A percentile compares a stretch with the other conserved stretches of the same genome.
These are phyloP conservation scores for Torrubiella hemipterigena DNA, from an alignment of 2,329 filamentous ascomycete genomes.

Conservation along the genomic window DNA sequence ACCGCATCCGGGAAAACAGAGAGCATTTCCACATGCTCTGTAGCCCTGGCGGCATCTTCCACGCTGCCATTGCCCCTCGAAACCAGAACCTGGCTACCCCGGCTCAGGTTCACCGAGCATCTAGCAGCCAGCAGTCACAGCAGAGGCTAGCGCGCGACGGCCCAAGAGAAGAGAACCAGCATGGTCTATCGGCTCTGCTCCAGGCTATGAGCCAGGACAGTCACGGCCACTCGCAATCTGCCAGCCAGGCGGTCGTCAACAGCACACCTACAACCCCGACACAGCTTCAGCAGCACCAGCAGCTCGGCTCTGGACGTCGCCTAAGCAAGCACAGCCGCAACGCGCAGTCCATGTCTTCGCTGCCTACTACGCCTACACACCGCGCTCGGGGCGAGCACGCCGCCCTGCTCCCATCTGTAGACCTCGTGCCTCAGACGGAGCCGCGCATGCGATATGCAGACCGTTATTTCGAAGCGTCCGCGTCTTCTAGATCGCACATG, in stretches of 20 bases:
- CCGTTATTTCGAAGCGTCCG: constrained; percentile 30
- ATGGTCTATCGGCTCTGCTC: constrained; percentile 67
- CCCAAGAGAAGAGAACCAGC: constrained; percentile 38
- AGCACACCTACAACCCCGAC: constrained; percentile 64
- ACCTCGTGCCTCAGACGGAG: constrained; percentile 50
- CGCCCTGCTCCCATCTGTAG: constrained; percentile 47
- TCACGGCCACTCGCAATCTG: too few relatives aligned
- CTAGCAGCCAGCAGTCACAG: constrained; percentile 41
- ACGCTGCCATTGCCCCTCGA: constrained; percentile 49
- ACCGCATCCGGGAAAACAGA: constrained; percentile 78
- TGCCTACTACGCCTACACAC: constrained; percentile 63
- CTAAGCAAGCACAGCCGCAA: constrained; percentile 58
- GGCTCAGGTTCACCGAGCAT: constrained; percentile 30
- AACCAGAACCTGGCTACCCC: constrained; percentile 31
- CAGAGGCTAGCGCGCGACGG: constrained; percentile 26
- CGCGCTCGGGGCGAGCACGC: constrained; percentile 35
- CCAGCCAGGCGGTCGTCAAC: constrained; percentile 31
- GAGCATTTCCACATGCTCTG: constrained; percentile 74
- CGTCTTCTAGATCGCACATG: constrained; percentile 28
- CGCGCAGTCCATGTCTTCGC: constrained; percentile 71
- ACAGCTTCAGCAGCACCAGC: constrained; percentile 21
- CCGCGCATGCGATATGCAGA: constrained; percentile 32
- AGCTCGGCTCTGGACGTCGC: constrained; percentile 29
- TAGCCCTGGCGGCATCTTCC: constrained; percentile 58
- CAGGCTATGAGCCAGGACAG: constrained; percentile 66